Evolutionary conservation across 2,329 filamentous ascomycete genomes (phyloP).

Genomic region (Fusarium fracticaudum): DNA sequence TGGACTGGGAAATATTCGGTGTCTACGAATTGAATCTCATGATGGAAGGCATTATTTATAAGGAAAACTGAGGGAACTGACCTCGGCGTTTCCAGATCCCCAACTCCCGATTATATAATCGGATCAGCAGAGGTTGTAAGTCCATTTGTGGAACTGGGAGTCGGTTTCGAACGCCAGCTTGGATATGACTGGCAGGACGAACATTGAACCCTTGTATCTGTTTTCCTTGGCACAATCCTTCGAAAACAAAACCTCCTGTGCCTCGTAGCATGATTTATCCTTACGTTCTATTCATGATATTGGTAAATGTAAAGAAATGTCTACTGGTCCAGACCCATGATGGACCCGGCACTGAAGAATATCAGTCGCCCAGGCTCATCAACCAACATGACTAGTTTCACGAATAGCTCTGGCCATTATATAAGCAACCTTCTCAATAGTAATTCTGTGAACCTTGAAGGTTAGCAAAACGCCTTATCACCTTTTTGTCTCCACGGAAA

Average conservation of each 20-base stretch:
- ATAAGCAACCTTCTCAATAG: too few relatives aligned
- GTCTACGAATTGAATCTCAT: background rate
- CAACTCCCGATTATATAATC: background rate
- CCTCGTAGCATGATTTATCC: fast-evolving
- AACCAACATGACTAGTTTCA: background rate
- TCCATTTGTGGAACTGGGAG: background rate
- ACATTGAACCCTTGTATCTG: too few relatives aligned
- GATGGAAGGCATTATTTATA: background rate
- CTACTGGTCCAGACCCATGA: background rate
- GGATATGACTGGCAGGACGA: too few relatives aligned
- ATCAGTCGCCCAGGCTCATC: background rate
- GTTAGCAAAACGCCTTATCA: fast-evolving
- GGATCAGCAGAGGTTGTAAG: background rate
- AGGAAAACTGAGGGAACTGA: too few relatives aligned
- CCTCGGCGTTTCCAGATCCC: fast-evolving
- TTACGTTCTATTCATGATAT: background rate
- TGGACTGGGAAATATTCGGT: too few relatives aligned
- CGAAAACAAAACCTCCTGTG: too few relatives aligned
- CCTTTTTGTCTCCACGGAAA: background rate
- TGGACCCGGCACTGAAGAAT: background rate
- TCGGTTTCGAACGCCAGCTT: background rate
- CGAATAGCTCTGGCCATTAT: too few relatives aligned
- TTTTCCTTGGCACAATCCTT: too few relatives aligned
- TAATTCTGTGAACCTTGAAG: background rate
- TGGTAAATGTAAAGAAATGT: background rate